phyloP scores from a whole-genome alignment of 805 yeast species.

The Yarrowia keelungensis region DNA sequence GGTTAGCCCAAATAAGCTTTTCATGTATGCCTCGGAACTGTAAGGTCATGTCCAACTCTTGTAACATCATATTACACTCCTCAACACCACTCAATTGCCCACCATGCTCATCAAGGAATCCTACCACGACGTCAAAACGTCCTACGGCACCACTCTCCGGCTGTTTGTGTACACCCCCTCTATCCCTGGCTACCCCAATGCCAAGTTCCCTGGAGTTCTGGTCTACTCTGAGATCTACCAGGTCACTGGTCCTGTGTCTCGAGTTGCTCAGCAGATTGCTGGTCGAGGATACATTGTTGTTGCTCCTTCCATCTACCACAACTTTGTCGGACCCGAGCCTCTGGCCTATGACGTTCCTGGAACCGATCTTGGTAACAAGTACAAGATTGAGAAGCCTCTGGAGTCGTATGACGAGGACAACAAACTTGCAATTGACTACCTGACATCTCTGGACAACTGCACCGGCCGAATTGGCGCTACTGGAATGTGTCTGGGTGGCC shows the following conservation, averaged over 20 bases:
- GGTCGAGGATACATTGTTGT: slow-evolving; percentile 80
- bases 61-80: not conserved
- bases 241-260: slow-evolving; percentile 73
- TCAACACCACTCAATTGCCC: not conserved
- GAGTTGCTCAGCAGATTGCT: slow-evolving; percentile 80
- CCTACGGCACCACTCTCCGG: slow-evolving; percentile 71
- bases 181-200: slow-evolving; percentile 74
- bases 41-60: not conserved
- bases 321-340: slow-evolving; percentile 68
- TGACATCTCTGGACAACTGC: slow-evolving; percentile 64
- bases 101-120: slow-evolving; percentile 74
- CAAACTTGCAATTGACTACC: slow-evolving; percentile 66
- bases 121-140: slow-evolving; percentile 67
- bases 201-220: slow-evolving; percentile 80
- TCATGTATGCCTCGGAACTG: not conserved
- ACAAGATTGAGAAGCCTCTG: slow-evolving; percentile 70
- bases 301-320: slow-evolving; percentile 82
- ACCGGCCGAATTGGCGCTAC: slow-evolving; percentile 80
- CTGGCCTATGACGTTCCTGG: slow-evolving; percentile 74
- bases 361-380: slow-evolving; percentile 74
- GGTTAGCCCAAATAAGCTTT: not conserved
- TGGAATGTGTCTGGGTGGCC: slow-evolving; percentile 90
- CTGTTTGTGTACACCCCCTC: slow-evolving; percentile 71
- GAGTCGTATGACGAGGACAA: slow-evolving; percentile 80
- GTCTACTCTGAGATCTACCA: slow-evolving; percentile 84